phyloP scores from a whole-genome alignment of 2,329 filamentous ascomycete genomes.

The Sclerotinia spermophila region DNA sequence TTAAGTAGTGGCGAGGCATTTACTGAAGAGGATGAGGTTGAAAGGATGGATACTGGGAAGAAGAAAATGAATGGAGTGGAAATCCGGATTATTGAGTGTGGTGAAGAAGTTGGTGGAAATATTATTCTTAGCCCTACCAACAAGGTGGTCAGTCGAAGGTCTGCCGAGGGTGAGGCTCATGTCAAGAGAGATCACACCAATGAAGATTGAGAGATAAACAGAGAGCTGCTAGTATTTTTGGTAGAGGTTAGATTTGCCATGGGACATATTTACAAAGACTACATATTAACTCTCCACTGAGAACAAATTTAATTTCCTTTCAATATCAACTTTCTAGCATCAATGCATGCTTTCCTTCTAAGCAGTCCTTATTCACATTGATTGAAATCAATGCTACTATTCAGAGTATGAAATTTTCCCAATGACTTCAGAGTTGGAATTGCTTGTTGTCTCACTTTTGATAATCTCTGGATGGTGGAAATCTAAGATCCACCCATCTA shows the following conservation, averaged over 20 bases:
- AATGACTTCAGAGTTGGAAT: neutral
- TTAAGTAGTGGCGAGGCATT: neutral
- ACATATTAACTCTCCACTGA: neutral
- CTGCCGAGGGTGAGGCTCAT: neutral
- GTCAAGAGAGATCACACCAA: neutral
- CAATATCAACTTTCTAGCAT: neutral
- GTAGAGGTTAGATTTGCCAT: neutral
- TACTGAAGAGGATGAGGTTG: neutral
- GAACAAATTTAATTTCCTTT: neutral
- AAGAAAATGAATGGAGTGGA: neutral
- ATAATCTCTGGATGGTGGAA: neutral
- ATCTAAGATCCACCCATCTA: neutral
- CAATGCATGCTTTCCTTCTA: neutral
- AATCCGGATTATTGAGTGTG: neutral
- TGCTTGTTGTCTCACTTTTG: neutral
- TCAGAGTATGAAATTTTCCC: no score
- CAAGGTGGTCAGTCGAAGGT: neutral
- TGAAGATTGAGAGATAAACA: neutral
- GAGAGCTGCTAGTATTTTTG: neutral
- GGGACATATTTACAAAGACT: neutral
- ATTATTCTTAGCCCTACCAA: no score
- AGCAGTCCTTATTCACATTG: neutral
- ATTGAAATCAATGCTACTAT: neutral
- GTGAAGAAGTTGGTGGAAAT: neutral
- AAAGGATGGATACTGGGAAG: neutral